Evolutionary conservation across 805 yeast genomes (phyloP), one percentile per base, ranked within the genome.

Genomic region (Candida qinlingensis): DNA sequence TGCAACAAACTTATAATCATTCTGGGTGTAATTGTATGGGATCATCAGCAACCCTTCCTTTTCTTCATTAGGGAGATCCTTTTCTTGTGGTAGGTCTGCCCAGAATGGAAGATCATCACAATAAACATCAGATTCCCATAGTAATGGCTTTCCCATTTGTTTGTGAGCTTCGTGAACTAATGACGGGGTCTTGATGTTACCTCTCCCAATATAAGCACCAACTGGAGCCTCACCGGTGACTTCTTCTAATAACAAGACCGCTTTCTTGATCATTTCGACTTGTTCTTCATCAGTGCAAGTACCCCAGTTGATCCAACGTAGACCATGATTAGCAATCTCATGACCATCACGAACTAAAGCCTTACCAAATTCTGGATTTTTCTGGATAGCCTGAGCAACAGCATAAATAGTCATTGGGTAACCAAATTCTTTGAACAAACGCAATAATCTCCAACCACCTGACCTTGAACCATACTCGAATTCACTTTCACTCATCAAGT

Each of bases 191-290:
- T 60, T 62, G 29, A 60, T 58, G 29, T 64, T 63, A 13, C 62
- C 58, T 45, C 72, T 59, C 3, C 72, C 73, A 43, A 62, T 62
- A 48, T 67, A 69, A 49, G 69, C 67, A n/a, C 73, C 72, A 31
- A 54, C 57, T 34, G 71, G 72, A 37, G 64, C 60, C 42, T 50
- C 56, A 9, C 72, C 72, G 9, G 69, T 57, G 7, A 64, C 55
- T 39, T 60, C 64, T 50, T 64, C 61, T 41, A 69, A 46, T 27
- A 60, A 44, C 33, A 58, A 52, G 37, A 69, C 55, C n/a, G 64
- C 60, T 38, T 58, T 55, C 45, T 58, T 59, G 50, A 69, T 64
- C 55, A 59, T 57, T 38, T 56, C 64, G 41, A 64, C 58, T 51
- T 69, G 70, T 36, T 60, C 65, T 44, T 64, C 69, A 39, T 65